A percentile compares a stretch with the other conserved stretches of the same genome.
Conservation (phyloP, 306 rosid genomes). For the Cajanus cajan region DNA sequence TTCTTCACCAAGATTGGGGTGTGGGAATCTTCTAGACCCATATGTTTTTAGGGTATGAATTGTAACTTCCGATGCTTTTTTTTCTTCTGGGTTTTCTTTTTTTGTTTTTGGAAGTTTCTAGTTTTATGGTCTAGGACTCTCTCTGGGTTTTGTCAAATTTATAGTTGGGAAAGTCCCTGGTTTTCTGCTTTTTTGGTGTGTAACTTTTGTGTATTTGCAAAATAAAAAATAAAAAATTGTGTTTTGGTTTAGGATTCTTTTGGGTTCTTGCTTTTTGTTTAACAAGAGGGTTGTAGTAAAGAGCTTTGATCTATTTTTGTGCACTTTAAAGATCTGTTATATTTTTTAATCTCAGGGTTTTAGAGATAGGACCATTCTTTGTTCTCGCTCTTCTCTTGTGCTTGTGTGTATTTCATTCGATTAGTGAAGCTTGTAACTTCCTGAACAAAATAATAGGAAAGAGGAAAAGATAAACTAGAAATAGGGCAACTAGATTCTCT, state of each 20-base stretch:
- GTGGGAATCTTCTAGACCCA: slow-evolving; percentile 31
- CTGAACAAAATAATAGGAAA: not conserved
- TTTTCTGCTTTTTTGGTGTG: not conserved
- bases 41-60: not conserved
- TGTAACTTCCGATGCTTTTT: not conserved
- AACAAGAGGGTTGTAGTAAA: slow-evolving; percentile 12
- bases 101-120: slow-evolving; percentile 7
- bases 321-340: slow-evolving; percentile 24
- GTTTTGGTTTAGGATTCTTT: not conserved
- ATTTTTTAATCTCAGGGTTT: slow-evolving; percentile 23
- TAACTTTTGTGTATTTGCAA: slow-evolving; percentile 8
- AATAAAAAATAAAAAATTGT: not conserved
- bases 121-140: slow-evolving; percentile 18
- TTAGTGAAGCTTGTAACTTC: not conserved
- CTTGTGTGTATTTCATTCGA: slow-evolving; percentile 12
- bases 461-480: slow-evolving; percentile 11
- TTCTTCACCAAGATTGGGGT: not conserved
- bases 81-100: slow-evolving; percentile 22
- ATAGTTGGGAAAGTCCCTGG: not conserved
- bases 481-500: slow-evolving; percentile 26
- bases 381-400: not conserved
- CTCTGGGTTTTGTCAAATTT: slow-evolving; percentile 22
- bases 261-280: slow-evolving; percentile 1
- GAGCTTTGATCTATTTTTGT: slow-evolving; percentile 37
- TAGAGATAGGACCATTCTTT: slow-evolving; percentile 18